Evolutionary conservation across 2,329 filamentous ascomycete species (phyloP).

Genomic region (Ophiostoma populinum): DNA sequence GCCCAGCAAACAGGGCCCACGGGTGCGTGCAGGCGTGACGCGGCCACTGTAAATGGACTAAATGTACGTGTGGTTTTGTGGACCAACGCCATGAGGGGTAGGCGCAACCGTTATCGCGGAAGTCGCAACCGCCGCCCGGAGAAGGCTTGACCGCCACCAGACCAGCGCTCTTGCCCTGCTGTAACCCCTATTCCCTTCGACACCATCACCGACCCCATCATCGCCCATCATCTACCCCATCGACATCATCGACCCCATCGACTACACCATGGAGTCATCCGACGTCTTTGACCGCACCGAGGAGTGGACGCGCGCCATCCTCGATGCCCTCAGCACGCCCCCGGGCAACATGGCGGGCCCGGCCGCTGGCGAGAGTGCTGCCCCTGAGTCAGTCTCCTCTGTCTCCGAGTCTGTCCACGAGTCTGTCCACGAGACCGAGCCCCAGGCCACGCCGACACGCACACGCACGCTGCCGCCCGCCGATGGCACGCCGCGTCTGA

Average conservation of each 20-base stretch:
- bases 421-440: constrained; percentile 37
- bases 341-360: constrained; percentile 26
- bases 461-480: not conserved
- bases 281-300: constrained; percentile 19
- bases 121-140: too few species aligned
- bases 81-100: too few species aligned
- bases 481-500: not conserved
- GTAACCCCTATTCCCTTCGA: not conserved
- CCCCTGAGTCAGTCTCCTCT: too few species aligned
- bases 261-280: not conserved
- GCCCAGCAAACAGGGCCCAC: too few species aligned
- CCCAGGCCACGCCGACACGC: constrained; percentile 3
- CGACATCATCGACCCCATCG: not conserved
- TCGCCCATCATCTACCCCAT: not conserved
- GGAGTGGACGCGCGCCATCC: constrained; percentile 45
- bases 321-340: constrained; percentile 37
- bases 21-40: too few species aligned
- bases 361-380: too few species aligned
- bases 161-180: too few species aligned
- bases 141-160: too few species aligned
- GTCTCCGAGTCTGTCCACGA: too few species aligned
- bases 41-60: too few species aligned
- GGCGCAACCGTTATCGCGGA: too few species aligned
- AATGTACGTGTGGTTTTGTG: too few species aligned
- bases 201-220: not conserved